Base-by-base conservation (phyloP, 2,329 filamentous ascomycete genomes). In the Diaporthe ampelina region DNA sequence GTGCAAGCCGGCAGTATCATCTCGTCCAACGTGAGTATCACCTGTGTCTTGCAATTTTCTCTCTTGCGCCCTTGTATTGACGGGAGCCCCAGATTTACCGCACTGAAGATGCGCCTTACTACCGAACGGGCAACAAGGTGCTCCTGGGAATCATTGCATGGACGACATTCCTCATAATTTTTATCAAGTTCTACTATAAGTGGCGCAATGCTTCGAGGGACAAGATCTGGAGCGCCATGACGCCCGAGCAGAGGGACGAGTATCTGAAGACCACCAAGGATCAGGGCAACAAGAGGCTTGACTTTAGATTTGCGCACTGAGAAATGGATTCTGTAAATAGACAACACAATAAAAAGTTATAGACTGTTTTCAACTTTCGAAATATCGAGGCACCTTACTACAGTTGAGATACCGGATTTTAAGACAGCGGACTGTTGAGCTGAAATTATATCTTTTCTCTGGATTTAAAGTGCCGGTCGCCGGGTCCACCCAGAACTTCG, bases 31-130 rank as follows among this genome's bases (percentile, higher is more conserved):
- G 80, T 81, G 48, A 74, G 80, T 74, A 26, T 10, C 9, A 26
- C 15, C 10, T 48, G 11, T 4, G 9, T 45, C 13, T 17, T 24
- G 26, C 24, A 40, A 40, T 48, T 2, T 48, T 19, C 4, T 43
- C 15, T 4, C 10, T 32, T 24, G 6, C 29, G n/a, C 8, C 10
- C 9, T 32, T 10, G 13, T 32, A 5, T 54, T 75, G n/a, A 75
- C 32, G 7, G 7, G 11, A 35, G 3, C 11, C 17, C 0, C 50
- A 82, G 77, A 80, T 83, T 40, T 83, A 83, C 70, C 79, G 78
- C 5, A 74, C 76, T 4, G 80, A 86, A 24, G 89, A 91, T 73
- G 83, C 83, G 11, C 88, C 88, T 0, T 78, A 84, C 21, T 91
- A 87, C 76, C 81, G 82, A 32, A 78, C 75, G 0, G 85, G 85